Conservation (phyloP, 1,284 basidiomycete genomes). For the Chalciporus sp. region DNA sequence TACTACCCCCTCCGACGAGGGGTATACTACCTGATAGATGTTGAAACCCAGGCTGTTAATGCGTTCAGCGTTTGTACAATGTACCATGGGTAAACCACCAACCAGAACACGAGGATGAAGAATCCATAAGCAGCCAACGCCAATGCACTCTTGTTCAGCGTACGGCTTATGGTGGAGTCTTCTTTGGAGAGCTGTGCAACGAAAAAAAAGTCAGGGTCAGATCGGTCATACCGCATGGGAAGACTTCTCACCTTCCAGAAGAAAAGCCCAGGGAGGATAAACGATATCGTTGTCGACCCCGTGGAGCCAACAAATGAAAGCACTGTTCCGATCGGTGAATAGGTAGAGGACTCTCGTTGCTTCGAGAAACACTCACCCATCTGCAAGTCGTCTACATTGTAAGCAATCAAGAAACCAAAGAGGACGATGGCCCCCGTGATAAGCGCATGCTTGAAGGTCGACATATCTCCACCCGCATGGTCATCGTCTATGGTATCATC, state of each 20-base stretch:
- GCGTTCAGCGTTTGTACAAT: slow-evolving; percentile 6
- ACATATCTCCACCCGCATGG: slow-evolving; percentile 66
- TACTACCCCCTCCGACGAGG: slow-evolving; percentile 17
- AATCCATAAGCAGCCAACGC: slow-evolving; percentile 76
- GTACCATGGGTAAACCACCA: slow-evolving; percentile 34
- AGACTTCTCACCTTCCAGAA: slow-evolving; percentile 69
- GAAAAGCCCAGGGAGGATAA: slow-evolving; percentile 91
- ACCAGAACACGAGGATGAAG: slow-evolving; percentile 89
- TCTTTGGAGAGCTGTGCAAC: slow-evolving; percentile 67
- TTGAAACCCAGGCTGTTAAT: slow-evolving; percentile 69
- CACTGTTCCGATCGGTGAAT: slow-evolving; percentile 50
- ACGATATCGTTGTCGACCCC: slow-evolving; percentile 95
- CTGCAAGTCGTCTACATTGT: slow-evolving; percentile 82
- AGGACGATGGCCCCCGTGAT: slow-evolving; percentile 77
- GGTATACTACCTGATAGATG: slow-evolving; percentile 61
- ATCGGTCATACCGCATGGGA: slow-evolving; percentile 7
- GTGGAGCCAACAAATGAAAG: slow-evolving; percentile 96
- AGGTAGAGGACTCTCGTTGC: slow-evolving; percentile 12
- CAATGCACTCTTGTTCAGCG: slow-evolving; percentile 64
- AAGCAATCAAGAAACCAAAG: slow-evolving; percentile 77
- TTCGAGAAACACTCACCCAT: slow-evolving; percentile 58
- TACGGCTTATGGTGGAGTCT: slow-evolving; percentile 59
- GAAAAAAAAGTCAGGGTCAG: slow-evolving; percentile 24
- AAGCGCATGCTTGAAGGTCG: slow-evolving; percentile 68
- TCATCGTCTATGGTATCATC: slow-evolving; percentile 54